Percentiles rank a stretch among this genome's conserved stretches.
Evolutionary conservation across 306 rosid genomes (phyloP).

Genomic region (Corylus heterophylla): DNA sequence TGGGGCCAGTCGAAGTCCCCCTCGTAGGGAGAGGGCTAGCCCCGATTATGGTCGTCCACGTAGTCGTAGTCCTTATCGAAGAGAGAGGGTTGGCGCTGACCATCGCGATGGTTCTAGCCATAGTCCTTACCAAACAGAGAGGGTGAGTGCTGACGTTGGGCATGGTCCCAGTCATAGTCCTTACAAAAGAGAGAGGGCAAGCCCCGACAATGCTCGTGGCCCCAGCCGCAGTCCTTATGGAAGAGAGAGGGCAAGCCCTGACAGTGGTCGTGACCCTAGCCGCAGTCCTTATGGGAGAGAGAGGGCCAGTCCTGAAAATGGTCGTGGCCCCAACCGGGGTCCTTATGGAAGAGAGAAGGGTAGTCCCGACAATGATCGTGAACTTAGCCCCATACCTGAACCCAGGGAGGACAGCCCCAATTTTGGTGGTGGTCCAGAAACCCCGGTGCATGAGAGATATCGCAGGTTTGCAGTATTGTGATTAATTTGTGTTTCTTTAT

Average conservation of each 20-base stretch:
- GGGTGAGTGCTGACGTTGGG: slow-evolving; percentile 42
- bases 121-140: slow-evolving; percentile 48
- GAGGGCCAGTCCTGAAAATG: slow-evolving; percentile 68
- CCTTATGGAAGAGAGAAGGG: slow-evolving; percentile 46
- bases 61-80: slow-evolving; percentile 48
- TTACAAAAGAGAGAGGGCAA: slow-evolving; percentile 29
- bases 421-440: slow-evolving; percentile 77
- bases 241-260: slow-evolving; percentile 42
- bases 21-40: slow-evolving; percentile 53
- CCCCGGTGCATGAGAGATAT: slow-evolving; percentile 75
- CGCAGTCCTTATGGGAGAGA: slow-evolving; percentile 47
- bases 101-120: slow-evolving; percentile 38
- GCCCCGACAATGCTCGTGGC: slow-evolving; percentile 30
- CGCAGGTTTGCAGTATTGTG: slow-evolving; percentile 54
- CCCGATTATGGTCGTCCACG: slow-evolving; percentile 63
- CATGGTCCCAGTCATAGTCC: slow-evolving; percentile 39
- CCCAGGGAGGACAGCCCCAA: slow-evolving; percentile 73
- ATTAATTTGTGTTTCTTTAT: neutral
- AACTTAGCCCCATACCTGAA: slow-evolving; percentile 56
- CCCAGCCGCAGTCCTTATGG: slow-evolving; percentile 33
- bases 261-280: slow-evolving; percentile 30
- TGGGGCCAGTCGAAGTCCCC: slow-evolving; percentile 64
- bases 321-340: slow-evolving; percentile 40
- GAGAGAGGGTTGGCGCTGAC: slow-evolving; percentile 38
- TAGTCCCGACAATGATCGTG: slow-evolving; percentile 62